These are phyloP conservation scores for Talaromyces sp. DNA, from an alignment of 2,329 filamentous ascomycete species.

Conservation along the genomic window DNA sequence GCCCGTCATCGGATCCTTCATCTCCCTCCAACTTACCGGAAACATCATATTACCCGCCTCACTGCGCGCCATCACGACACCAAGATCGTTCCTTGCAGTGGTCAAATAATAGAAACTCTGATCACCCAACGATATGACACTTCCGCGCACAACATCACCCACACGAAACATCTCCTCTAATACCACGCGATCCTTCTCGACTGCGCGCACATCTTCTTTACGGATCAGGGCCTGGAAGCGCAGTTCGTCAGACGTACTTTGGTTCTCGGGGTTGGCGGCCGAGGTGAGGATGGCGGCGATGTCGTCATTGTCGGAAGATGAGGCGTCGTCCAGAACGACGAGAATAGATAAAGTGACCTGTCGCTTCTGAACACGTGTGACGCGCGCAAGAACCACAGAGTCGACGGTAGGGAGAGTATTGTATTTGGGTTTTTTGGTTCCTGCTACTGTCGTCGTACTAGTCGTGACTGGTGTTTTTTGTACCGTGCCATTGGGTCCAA, in stretches of 20 bases:
- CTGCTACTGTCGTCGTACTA: constrained; percentile 6
- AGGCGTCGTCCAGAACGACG: constrained; percentile 58
- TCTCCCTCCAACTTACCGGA: constrained; percentile 93
- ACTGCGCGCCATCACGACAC: constrained; percentile 88
- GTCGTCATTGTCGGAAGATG: constrained; percentile 37
- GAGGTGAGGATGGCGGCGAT: constrained; percentile 37
- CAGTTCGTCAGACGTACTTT: constrained; percentile 57
- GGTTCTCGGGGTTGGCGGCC: constrained; percentile 39
- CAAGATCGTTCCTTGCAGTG: constrained; percentile 84
- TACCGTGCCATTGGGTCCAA: neutral
- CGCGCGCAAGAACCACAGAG: constrained; percentile 74
- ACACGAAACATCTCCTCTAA: constrained; percentile 89
- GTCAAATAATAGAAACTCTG: constrained; percentile 94
- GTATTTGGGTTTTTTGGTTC: constrained; percentile 47
- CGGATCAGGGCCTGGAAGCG: constrained; percentile 78
- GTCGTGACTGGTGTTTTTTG: constrained; percentile 1
- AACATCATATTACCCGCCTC: constrained; percentile 87
- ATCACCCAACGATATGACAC: constrained; percentile 87
- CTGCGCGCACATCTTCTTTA: constrained; percentile 86
- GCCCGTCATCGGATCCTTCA: constrained; percentile 77
- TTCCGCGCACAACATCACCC: constrained; percentile 83
- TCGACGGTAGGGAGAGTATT: constrained; percentile 79
- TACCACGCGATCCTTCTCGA: constrained; percentile 91
- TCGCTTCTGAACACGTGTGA: constrained; percentile 78
- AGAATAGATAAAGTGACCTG: constrained; percentile 85